Percentiles rank a stretch among this genome's conserved stretches.
Evolutionary conservation across 2,329 filamentous ascomycete species (phyloP).

Genomic region (Zymoseptoria tritici): DNA sequence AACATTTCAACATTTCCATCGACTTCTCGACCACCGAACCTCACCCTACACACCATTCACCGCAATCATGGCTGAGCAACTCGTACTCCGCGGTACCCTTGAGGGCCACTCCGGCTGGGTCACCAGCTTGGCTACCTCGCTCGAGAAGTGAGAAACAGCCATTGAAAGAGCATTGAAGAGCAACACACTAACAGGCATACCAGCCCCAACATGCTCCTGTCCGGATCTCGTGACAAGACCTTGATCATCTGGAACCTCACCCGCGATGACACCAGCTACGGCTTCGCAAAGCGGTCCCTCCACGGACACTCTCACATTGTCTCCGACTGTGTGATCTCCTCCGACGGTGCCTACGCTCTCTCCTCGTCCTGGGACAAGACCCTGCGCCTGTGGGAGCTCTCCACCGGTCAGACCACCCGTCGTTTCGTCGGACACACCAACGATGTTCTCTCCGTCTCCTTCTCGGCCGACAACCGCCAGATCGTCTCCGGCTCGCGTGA

Average conservation of each 20-base stretch:
- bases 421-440: conserved; percentile 99
- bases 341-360: conserved; percentile 97
- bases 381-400: conserved; percentile 97
- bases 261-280: conserved; percentile 95
- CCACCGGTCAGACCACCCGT: conserved; percentile 92
- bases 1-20: background rate
- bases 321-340: conserved; percentile 99
- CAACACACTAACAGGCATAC: conserved; percentile 3
- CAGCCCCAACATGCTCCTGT: conserved; percentile 99
- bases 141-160: conserved; percentile 68
- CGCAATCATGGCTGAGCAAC: conserved; percentile 33
- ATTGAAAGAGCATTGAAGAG: conserved; percentile 36
- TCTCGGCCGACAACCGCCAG: conserved; percentile 99
- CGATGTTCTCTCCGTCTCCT: conserved; percentile 98
- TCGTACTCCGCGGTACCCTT: conserved; percentile 39
- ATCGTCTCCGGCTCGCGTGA: conserved; percentile 98
- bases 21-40: background rate
- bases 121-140: conserved; percentile 94
- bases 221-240: conserved; percentile 93
- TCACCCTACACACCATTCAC: background rate
- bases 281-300: conserved; percentile 97
- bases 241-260: conserved; percentile 99
- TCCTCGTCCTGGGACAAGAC: conserved; percentile 99
- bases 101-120: conserved; percentile 98
- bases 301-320: conserved; percentile 99